Conservation (phyloP, 306 rosid genomes). For the Canavalia ensiformis region DNA sequence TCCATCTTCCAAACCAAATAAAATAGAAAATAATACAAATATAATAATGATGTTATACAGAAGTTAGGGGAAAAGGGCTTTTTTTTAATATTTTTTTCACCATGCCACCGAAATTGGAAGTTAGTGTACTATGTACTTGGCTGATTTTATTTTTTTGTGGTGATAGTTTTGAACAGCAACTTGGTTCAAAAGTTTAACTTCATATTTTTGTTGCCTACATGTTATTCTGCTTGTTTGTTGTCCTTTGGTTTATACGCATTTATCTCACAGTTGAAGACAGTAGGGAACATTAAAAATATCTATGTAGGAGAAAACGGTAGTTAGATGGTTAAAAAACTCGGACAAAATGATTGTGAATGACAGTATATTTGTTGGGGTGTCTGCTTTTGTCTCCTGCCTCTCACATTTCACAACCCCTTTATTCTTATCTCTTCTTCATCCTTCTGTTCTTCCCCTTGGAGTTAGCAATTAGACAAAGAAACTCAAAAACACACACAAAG, state of each 20-base stretch:
- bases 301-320: conserved; percentile 44
- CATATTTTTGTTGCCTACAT: not conserved
- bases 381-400: conserved; percentile 56
- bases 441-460: conserved; percentile 17
- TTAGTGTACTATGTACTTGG: not conserved
- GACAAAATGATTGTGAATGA: conserved; percentile 63
- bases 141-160: not conserved
- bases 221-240: conserved; percentile 26
- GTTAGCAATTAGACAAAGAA: not conserved
- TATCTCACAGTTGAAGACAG: conserved; percentile 30
- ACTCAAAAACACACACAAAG: not conserved
- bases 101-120: conserved; percentile 3
- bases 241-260: conserved; percentile 6
- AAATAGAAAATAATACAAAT: not conserved
- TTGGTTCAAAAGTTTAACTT: not conserved
- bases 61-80: not conserved
- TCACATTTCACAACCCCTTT: conserved; percentile 45
- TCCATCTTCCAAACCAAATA: conserved; percentile 2
- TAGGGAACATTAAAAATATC: conserved; percentile 2
- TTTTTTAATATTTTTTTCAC: not conserved
- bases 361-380: conserved; percentile 52
- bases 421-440: conserved; percentile 44
- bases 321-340: conserved; percentile 63
- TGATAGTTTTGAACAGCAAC: not conserved
- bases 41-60: not conserved